A percentile compares a stretch with the other conserved stretches of the same genome.
These are phyloP conservation scores for Pyrus betulifolia DNA, from an alignment of 306 rosid species.

Conservation along the genomic window DNA sequence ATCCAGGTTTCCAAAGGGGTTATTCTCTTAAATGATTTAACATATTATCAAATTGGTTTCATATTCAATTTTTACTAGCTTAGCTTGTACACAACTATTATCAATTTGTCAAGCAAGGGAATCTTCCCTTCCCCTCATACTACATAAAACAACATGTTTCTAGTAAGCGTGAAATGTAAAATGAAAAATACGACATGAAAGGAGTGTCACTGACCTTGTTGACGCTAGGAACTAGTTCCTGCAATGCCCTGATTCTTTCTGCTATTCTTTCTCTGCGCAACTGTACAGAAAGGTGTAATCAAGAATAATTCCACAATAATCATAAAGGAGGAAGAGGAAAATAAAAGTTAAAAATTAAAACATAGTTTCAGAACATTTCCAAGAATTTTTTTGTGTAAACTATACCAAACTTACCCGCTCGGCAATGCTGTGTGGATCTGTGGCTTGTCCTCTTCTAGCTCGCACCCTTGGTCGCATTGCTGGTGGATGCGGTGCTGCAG, in stretches of 20 bases:
- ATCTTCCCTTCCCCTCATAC: neutral
- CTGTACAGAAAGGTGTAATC: conserved; percentile 31
- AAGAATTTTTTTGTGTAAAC: neutral
- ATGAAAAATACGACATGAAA: conserved; percentile 1
- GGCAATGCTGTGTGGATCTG: conserved; percentile 99
- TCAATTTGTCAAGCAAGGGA: neutral
- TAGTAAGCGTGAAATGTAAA: neutral
- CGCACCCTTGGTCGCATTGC: conserved; percentile 94
- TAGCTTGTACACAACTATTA: neutral
- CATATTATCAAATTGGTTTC: neutral
- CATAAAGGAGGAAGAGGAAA: neutral
- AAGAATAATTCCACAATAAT: neutral
- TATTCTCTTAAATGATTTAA: neutral
- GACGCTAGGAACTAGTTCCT: conserved; percentile 92
- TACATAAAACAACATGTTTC: neutral
- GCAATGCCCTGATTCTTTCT: conserved; percentile 94
- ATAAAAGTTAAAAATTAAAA: neutral
- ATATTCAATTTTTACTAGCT: neutral
- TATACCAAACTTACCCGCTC: conserved; percentile 62
- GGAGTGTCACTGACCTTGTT: conserved; percentile 56
- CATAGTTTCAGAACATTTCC: neutral
- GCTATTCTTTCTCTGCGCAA: conserved; percentile 98
- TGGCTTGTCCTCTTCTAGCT: conserved; percentile 98
- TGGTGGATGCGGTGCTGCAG: conserved; percentile 74
- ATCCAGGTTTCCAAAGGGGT: neutral